Evolutionary conservation across 129 eudicot genomes (phyloP), one percentile per base, ranked within the genome.

Genomic region (Kitagawia praeruptora): DNA sequence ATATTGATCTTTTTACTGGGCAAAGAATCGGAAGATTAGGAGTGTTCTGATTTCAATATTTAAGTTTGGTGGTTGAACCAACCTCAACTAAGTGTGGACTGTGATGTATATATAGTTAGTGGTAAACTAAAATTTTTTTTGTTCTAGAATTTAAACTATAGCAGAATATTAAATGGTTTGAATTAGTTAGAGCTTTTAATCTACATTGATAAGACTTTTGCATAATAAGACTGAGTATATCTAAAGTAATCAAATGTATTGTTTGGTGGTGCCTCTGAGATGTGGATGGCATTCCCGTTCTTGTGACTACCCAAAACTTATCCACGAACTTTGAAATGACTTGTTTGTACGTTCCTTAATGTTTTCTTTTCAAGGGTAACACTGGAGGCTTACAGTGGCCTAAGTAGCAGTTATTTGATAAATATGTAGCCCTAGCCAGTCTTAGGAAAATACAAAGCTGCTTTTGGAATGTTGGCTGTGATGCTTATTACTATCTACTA

Each of bases 21-120:
- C 10, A 27, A 1, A 31, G 41, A 13, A 11, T 67, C 14, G 42
- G 42, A 67, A 67, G 41, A 27, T 67, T 67, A 67, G 23, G 73
- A 0, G 34, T 31, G 12, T 74, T 25, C 31, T 42, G 11, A 42
- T 73, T 41, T 74, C 23, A 74, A 61, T 74, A 21, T 44, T 44
- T 5, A 44, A 44, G 13, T n/a, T 73, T 44, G 77, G 77, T 74
- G 39, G 49, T 74, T 74, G 28, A 74, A 44, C 56, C 31, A 25
- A 39, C 77, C 77, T 74, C 37, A 41, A 74, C 53, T 74, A 44
- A 25, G 51, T 1, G 4, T 74, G 77, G 75, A 71, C 42, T 74
- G 77, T 41, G 77, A 74, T 40, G 25, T 21, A n/a, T 10, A n/a
- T 10, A 21, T 25, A 44, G 28, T 44, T 42, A 74, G 77, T 44